Conservation (phyloP, 2,329 filamentous ascomycete genomes). For the Fusarium sp. region DNA sequence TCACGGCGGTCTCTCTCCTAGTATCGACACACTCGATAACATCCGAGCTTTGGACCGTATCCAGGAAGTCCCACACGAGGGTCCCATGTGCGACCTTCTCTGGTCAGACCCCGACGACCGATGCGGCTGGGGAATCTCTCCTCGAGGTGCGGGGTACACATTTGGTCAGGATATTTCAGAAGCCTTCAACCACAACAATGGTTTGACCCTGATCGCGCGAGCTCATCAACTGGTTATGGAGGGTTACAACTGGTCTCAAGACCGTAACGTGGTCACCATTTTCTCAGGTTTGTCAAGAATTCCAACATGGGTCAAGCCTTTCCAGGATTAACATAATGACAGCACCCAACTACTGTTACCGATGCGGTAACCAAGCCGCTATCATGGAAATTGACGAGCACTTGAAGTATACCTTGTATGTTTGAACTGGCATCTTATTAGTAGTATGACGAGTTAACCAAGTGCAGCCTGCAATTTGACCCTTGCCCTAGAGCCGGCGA, state of each 20-base stretch:
- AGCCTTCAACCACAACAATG: slow-evolving; percentile 99
- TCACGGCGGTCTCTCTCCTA: slow-evolving; percentile 95
- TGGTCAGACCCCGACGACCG: slow-evolving; percentile 99
- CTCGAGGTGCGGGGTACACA: slow-evolving; percentile 92
- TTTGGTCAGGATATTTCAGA: slow-evolving; percentile 98
- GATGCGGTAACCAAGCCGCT: slow-evolving; percentile 98
- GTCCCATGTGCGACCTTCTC: slow-evolving; percentile 96
- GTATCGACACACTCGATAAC: slow-evolving; percentile 94
- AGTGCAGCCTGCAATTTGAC: slow-evolving; percentile 92
- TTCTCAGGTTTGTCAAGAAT: slow-evolving; percentile 79
- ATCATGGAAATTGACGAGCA: slow-evolving; percentile 99
- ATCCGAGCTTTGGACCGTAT: slow-evolving; percentile 95
- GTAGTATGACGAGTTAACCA: slow-evolving; percentile 44
- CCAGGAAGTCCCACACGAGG: slow-evolving; percentile 98
- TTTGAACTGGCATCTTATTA: slow-evolving; percentile 45
- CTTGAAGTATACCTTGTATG: slow-evolving; percentile 99
- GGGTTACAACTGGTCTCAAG: slow-evolving; percentile 99
- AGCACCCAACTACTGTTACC: slow-evolving; percentile 97
- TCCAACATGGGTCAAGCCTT: not conserved
- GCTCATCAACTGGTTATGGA: slow-evolving; percentile 99
- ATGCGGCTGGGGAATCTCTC: slow-evolving; percentile 95
- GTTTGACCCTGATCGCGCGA: slow-evolving; percentile 91
- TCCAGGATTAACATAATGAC: slow-evolving; percentile 24
- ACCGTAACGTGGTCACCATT: slow-evolving; percentile 97
- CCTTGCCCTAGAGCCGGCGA: slow-evolving; percentile 97